Base-by-base conservation (phyloP, 2,329 filamentous ascomycete species). In the Dactylellina sp. region DNA sequence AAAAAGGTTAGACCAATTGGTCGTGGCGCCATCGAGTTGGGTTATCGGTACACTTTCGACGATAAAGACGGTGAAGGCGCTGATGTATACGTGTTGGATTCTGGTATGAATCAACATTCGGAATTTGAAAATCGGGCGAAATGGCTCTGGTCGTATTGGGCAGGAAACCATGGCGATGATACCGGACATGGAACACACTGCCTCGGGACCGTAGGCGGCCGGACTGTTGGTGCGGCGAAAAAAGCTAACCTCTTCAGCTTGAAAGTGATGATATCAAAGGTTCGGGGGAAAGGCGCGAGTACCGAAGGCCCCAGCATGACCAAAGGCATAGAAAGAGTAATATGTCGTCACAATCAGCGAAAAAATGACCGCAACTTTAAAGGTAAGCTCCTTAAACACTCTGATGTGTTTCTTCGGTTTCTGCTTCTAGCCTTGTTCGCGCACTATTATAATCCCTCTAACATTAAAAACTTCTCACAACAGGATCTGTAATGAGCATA, bases 401-500 rank as follows among this genome's bases (percentile, higher is more conserved):
- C 18, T 11, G 16, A 60, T 32, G 28, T n/a, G 9, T 32, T 5
- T 32, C 9, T 32, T 32, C 28, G 4, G 28, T 5, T 32, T 4
- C 28, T 32, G 28, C 28, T 9, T 32, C 28, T 32, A 4, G 28
- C 28, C 28, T 32, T 32, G n/a, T n/a, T n/a, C n/a, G n/a, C n/a
- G n/a, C n/a, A n/a, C n/a, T n/a, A n/a, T n/a, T n/a, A 35, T 37
- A 6, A 24, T 11, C 7, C 14, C 12, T 9, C 22, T 37, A 39
- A 37, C 22, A 16, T 28, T 14, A 18, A n/a, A 5, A 25, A 5
- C 5, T 5, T n/a, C n/a, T 14, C 18, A 24, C 7, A 11, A 28
- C 40, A 37, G 61, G 61, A 75, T 76, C 84, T 3, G 84, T 87
- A 12, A 82, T 86, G 64, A 85, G 83, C 80, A 84, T 88, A 84